Conservation (phyloP, 441 rosid genomes). For the Erysimum cheiri region DNA sequence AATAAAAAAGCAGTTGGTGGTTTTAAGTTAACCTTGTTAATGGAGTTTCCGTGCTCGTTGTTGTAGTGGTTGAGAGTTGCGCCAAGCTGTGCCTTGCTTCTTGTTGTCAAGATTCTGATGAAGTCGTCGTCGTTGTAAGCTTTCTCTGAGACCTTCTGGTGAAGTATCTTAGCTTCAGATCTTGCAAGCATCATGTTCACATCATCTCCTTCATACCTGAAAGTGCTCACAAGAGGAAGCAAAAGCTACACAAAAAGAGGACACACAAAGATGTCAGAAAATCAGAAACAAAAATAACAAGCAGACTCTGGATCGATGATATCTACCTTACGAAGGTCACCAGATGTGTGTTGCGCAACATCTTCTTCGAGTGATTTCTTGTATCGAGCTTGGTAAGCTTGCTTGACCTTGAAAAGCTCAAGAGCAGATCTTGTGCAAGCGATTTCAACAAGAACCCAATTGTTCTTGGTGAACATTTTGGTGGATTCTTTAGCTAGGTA, state of each 20-base stretch:
- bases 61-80: constrained; percentile 85
- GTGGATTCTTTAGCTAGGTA: constrained; percentile 75
- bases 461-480: constrained; percentile 74
- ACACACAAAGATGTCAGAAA: background rate
- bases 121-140: constrained; percentile 72
- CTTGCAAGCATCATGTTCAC: constrained; percentile 74
- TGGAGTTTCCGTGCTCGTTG: constrained; percentile 60
- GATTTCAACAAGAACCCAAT: constrained; percentile 83
- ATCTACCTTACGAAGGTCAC: constrained; percentile 83
- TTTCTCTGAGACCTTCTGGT: constrained; percentile 68
- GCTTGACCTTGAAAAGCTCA: constrained; percentile 65
- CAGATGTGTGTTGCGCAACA: constrained; percentile 82
- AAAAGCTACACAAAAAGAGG: constrained; percentile 54
- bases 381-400: constrained; percentile 81
- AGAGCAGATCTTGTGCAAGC: constrained; percentile 77
- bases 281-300: background rate
- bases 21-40: constrained; percentile 63
- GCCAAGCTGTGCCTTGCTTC: constrained; percentile 79
- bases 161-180: constrained; percentile 80
- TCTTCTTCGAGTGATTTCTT: constrained; percentile 94
- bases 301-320: constrained; percentile 1
- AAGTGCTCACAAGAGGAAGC: constrained; percentile 74
- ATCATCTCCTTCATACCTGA: constrained; percentile 77
- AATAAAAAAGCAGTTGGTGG: background rate
- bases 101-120: constrained; percentile 72